Percentiles rank a stretch among this genome's conserved stretches.
These are phyloP conservation scores for Cryptococcus deneoformans DNA, from an alignment of 1,284 basidiomycete genomes.

Conservation along the genomic window DNA sequence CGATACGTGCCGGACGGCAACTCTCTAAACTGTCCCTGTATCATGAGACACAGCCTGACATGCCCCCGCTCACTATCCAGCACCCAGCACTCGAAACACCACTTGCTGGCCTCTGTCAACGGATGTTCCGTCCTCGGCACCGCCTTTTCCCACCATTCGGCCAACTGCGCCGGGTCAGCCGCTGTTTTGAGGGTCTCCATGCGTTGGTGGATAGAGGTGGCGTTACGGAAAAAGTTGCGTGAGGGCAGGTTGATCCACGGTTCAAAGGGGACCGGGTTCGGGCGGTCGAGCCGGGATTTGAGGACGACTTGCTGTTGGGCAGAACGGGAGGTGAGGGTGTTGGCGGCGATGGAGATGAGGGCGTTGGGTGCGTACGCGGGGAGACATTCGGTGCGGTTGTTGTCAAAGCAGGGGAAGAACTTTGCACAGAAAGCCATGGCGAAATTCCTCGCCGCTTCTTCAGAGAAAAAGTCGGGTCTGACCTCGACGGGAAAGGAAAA, in stretches of 20 bases:
- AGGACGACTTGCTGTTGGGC: slow-evolving; percentile 19
- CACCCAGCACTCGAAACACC: slow-evolving; percentile 85
- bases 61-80: slow-evolving; percentile 59
- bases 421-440: slow-evolving; percentile 51
- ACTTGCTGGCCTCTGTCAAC: slow-evolving; percentile 67
- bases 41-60: slow-evolving; percentile 66
- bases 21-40: slow-evolving; percentile 92
- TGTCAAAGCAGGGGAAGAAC: slow-evolving; percentile 83
- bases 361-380: slow-evolving; percentile 78
- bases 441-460: slow-evolving; percentile 35
- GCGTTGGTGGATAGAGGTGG: slow-evolving; percentile 61
- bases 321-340: slow-evolving; percentile 72
- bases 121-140: slow-evolving; percentile 80
- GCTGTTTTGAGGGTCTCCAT: slow-evolving; percentile 71
- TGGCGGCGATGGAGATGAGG: slow-evolving; percentile 83
- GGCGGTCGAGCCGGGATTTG: slow-evolving; percentile 59
- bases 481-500: slow-evolving; percentile 45
- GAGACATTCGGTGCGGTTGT: slow-evolving; percentile 63
- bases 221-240: slow-evolving; percentile 71
- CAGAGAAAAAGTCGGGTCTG: slow-evolving; percentile 30
- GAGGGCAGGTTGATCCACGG: slow-evolving; percentile 66
- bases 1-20: slow-evolving; percentile 55
- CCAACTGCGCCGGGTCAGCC: slow-evolving; percentile 55
- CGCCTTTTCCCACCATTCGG: slow-evolving; percentile 51
- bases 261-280: slow-evolving; percentile 69